Conservation (phyloP, 148 eudicot species). For the Chenopodium quinoa region DNA sequence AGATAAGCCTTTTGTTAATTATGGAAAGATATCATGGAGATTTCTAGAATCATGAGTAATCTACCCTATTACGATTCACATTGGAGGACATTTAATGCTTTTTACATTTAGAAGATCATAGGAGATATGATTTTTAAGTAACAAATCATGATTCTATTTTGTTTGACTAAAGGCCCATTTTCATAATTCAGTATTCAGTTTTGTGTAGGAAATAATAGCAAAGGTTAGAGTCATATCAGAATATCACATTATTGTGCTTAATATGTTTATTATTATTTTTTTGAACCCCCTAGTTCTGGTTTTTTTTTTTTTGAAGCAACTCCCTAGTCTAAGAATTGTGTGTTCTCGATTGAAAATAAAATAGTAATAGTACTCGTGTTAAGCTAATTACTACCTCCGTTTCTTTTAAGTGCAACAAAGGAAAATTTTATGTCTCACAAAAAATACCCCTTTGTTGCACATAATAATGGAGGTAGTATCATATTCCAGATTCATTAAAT, state of each 20-base stretch:
- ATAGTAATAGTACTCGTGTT: neutral
- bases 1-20: neutral
- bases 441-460: too few relatives aligned
- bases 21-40: neutral
- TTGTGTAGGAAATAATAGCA: neutral
- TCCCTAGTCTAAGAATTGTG: neutral
- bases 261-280: too few relatives aligned
- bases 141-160: slow-evolving; percentile 1
- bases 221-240: neutral
- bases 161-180: neutral
- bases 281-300: too few relatives aligned
- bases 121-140: neutral
- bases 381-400: too few relatives aligned
- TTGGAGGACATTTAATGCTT: slow-evolving; percentile 10
- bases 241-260: neutral
- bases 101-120: slow-evolving; percentile 19
- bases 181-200: neutral
- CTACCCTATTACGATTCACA: slow-evolving; percentile 1
- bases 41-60: slow-evolving; percentile 5
- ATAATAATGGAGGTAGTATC: too few relatives aligned
- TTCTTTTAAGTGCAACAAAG: too few relatives aligned
- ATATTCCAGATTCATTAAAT: too few relatives aligned
- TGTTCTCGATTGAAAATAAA: neutral
- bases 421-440: too few relatives aligned
- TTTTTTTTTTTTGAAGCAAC: too few relatives aligned